phyloP scores from a whole-genome alignment of 176 grass and related monocot species.

The Dendrocalamus sinicus region DNA sequence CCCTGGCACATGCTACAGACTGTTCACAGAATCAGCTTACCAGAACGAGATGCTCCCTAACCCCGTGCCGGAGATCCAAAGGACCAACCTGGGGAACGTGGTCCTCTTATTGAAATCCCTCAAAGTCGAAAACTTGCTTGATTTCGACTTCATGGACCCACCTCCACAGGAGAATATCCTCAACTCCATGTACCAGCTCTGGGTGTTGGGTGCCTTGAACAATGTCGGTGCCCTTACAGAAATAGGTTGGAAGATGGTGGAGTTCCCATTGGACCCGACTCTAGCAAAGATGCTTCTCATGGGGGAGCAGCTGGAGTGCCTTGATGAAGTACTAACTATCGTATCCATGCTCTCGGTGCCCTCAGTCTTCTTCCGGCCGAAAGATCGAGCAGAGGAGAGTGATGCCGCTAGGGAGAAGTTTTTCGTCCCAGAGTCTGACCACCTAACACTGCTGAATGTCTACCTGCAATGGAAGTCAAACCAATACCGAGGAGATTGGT shows the following conservation, averaged over 20 bases:
- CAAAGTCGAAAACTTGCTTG: constrained; percentile 89
- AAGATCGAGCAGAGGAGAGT: constrained; percentile 93
- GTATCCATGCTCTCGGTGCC: constrained; percentile 99
- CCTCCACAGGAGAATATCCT: constrained; percentile 97
- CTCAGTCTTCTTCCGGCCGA: constrained; percentile 97
- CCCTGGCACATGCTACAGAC: constrained; percentile 89
- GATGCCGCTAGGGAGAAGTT: constrained; percentile 98
- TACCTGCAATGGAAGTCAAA: constrained; percentile 97
- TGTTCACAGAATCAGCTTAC: constrained; percentile 95
- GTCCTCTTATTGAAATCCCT: constrained; percentile 94
- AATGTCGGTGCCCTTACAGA: constrained; percentile 89
- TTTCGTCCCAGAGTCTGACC: constrained; percentile 97
- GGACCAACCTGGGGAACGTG: constrained; percentile 96
- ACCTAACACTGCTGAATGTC: constrained; percentile 88
- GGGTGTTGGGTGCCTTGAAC: constrained; percentile 94
- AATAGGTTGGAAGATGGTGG: constrained; percentile 99
- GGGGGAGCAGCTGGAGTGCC: constrained; percentile 80
- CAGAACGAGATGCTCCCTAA: constrained; percentile 98
- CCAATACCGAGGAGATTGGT: constrained; percentile 95
- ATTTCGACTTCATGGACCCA: constrained; percentile 99
- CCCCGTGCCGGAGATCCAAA: constrained; percentile 92
- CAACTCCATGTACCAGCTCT: constrained; percentile 99
- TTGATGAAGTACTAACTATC: constrained; percentile 93
- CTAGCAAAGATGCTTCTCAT: constrained; percentile 98
- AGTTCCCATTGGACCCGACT: constrained; percentile 94